Base-by-base conservation (phyloP, 1,284 basidiomycete species). In the Papiliotrema nemorosa region DNA sequence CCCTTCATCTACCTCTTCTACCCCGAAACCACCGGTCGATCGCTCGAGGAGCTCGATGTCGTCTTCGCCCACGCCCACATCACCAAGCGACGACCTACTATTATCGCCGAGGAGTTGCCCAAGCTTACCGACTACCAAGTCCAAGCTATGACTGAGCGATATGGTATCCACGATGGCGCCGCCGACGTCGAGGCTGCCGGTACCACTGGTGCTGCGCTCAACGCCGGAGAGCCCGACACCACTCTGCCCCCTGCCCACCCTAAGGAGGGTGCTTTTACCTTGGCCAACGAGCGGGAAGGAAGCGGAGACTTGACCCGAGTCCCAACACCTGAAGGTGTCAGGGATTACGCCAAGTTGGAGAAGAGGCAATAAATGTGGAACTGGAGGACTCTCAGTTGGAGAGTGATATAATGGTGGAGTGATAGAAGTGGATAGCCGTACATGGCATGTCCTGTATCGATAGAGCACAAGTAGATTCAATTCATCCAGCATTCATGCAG, bases 1-100 rank as follows among this genome's bases (percentile, higher is more conserved):
- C 75, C 73, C 31, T 60, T 74, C 65, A 73, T 76, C 58, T 75
- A 58, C 57, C 53, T 74, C 59, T 74, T 68, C 66, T 74, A 74
- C 62, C 72, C 72, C 34, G 67, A 71, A 53, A 70, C 66, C 12
- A 51, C 60, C 2, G 63, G 63, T 33, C 59, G 71, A 29, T 63
- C 68, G 14, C 60, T 77, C 20, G 73, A 75, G 48, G 74, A 76
- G 51, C 61, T 77, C 45, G 74, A 75, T 47, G 61, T 74, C 25
- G 55, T 77, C 46, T 75, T 73, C 34, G 62, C 61, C 20, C 57
- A 59, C 33, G 57, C 61, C 20, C 62, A 66, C 54, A 46, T 61
- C 31, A 56, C 50, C 46, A 54, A 64, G 52, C 57, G 66, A 45
- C 62, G 69, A 50, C 65, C 69, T 22, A 70, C 69, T 31, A 39